Conservation (phyloP, 2,329 filamentous ascomycete species). For the Trichophyton simii region DNA sequence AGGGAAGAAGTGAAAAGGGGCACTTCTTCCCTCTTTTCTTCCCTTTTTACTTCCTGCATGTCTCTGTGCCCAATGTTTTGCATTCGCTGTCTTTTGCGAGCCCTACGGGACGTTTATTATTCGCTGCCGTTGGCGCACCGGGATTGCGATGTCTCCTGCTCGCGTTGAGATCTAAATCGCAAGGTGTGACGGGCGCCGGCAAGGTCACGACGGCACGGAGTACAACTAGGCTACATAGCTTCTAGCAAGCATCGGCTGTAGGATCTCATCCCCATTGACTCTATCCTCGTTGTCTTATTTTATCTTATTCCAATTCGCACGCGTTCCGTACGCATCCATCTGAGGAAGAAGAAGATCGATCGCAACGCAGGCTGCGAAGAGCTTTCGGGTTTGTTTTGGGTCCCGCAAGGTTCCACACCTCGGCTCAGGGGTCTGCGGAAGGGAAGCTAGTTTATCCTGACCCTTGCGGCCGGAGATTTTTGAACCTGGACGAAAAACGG, state of each 20-base stretch:
- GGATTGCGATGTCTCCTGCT: not conserved
- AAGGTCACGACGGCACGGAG: not conserved
- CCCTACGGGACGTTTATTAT: not conserved
- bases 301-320: no score
- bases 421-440: slow-evolving; percentile 3
- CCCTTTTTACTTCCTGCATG: not conserved
- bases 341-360: not conserved
- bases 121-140: slow-evolving; percentile 2
- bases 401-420: slow-evolving; percentile 4
- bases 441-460: not conserved
- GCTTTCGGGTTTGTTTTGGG: not conserved
- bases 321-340: no score
- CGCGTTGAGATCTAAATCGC: not conserved
- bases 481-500: not conserved
- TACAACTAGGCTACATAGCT: no score
- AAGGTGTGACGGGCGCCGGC: not conserved
- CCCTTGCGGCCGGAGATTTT: not conserved
- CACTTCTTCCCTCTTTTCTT: not conserved
- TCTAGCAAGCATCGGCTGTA: no score
- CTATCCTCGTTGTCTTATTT: no score
- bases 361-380: not conserved
- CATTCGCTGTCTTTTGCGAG: not conserved
- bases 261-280: not conserved
- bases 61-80: slow-evolving; percentile 1
- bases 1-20: not conserved